Base-by-base conservation (phyloP, 2,329 filamentous ascomycete species). In the Neopestalotiopsis rosae region DNA sequence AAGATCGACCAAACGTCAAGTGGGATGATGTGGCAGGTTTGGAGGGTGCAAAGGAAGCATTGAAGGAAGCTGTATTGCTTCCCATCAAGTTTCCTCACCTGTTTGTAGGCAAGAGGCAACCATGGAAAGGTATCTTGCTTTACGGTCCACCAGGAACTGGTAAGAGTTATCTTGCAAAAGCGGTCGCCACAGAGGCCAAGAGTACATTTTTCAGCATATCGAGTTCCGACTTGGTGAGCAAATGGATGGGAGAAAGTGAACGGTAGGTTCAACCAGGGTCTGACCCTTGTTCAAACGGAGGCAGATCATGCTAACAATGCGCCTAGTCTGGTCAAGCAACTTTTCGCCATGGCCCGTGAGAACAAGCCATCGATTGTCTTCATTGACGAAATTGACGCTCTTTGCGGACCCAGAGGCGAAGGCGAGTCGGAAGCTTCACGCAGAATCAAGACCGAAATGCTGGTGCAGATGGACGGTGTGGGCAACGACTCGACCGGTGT, bases 191-290 rank as follows among this genome's bases (percentile, higher is more conserved):
- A 20, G 96, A 99, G 82, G 96, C 96, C 69, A 98, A 99, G 82
- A 98, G 95, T 82, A 98, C 96, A 3, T 99, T 99, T 80, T 99
- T 99, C 88, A 98, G 94, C 78, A 95, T 99, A 73, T 97, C 94
- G 83, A 97, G 94, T 86, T 97, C 94, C 78, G 96, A 99, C 80
- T 81, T 99, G 81, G 96, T 99, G 70, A 97, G 94, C 81, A 99
- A 99, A 80, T 99, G 96, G 96, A 99, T 99, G 96, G 96, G 96
- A 84, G 96, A 99, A 83, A 97, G 93, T 86, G 96, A 99, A 89
- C 90, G 94, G 94, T 97, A 84, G 63, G 86, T 75, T 24, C 68
- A 58, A 12, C 32, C 32, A 7, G 42, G 20, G n/a, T 30, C 10
- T 12, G 24, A 13, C 2, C 7, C 34, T 17, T 5, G 1, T 58